Conservation (phyloP, 345 rosid species). For the Kandelia obovata region DNA sequence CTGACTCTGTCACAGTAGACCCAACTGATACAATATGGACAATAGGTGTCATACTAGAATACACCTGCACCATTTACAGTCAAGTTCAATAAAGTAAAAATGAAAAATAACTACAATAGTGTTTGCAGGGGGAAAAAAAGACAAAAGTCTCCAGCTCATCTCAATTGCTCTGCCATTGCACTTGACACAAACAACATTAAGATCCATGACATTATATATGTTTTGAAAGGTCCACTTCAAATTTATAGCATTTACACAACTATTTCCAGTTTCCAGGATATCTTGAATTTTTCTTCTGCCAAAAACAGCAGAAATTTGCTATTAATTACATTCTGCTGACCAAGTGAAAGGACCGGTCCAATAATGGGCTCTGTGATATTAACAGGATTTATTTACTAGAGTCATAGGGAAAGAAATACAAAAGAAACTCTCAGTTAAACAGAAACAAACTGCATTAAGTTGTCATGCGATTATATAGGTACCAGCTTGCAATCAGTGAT, state of each 20-base stretch:
- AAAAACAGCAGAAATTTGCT: not conserved
- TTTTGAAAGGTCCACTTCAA: not conserved
- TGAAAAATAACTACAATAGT: not conserved
- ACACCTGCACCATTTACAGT: conserved; percentile 46
- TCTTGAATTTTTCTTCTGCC: not conserved
- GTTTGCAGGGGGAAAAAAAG: not conserved
- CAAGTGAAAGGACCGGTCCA: not conserved
- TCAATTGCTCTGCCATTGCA: not conserved
- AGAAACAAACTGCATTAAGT: too few species aligned
- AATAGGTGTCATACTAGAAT: conserved; percentile 53
- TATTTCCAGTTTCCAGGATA: not conserved
- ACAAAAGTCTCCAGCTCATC: not conserved
- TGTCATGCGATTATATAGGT: too few species aligned
- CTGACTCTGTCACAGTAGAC: conserved; percentile 47
- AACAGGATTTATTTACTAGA: not conserved
- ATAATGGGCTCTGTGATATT: not conserved
- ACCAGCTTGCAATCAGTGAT: not conserved
- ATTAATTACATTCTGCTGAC: not conserved
- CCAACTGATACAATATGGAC: conserved; percentile 58
- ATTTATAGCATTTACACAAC: not conserved
- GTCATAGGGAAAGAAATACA: not conserved
- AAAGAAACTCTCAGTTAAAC: not conserved
- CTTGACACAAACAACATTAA: not conserved
- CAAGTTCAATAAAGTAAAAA: conserved; percentile 9
- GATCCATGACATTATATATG: not conserved